A percentile compares a stretch with the other conserved stretches of the same genome.
These are phyloP conservation scores for Phytophthora brassicae DNA, from an alignment of 352 stramenopile genomes.

Conservation along the genomic window DNA sequence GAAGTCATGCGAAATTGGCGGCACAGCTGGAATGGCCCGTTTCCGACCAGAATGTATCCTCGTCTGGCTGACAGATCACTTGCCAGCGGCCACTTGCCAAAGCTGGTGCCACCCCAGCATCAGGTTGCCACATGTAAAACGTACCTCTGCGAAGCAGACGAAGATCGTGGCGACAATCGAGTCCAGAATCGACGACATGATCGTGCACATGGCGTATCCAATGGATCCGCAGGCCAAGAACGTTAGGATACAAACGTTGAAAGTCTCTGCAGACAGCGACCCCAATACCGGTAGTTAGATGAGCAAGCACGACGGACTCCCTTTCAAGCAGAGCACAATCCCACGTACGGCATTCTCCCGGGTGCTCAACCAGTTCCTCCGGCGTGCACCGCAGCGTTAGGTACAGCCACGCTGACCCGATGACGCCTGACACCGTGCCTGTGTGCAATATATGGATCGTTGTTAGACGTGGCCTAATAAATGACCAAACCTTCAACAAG, in stretches of 20 bases:
- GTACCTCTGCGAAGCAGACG: slow-evolving; percentile 86
- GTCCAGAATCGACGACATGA: slow-evolving; percentile 83
- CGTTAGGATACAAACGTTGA: slow-evolving; percentile 78
- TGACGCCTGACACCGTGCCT: slow-evolving; percentile 72
- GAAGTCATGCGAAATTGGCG: slow-evolving; percentile 23
- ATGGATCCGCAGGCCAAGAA: slow-evolving; percentile 75
- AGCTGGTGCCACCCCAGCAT: slow-evolving; percentile 11
- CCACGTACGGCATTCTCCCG: slow-evolving; percentile 64
- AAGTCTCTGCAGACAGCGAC: slow-evolving; percentile 57
- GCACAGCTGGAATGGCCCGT: slow-evolving; percentile 22
- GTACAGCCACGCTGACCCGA: slow-evolving; percentile 75
- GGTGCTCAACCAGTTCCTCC: slow-evolving; percentile 40
- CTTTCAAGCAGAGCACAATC: background rate
- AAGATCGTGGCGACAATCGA: slow-evolving; percentile 87
- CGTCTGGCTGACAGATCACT: slow-evolving; percentile 21
- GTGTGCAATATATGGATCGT: slow-evolving; percentile 2
- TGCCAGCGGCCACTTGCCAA: background rate
- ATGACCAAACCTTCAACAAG: slow-evolving; percentile 1
- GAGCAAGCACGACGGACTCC: background rate
- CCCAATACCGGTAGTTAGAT: slow-evolving; percentile 4
- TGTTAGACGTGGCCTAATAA: background rate
- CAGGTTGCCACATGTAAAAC: slow-evolving; percentile 24
- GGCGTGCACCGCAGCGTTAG: slow-evolving; percentile 68
- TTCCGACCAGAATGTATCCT: slow-evolving; percentile 42
- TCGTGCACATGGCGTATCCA: slow-evolving; percentile 84